Evolutionary conservation across 108 stramenopile genomes (phyloP).

Genomic region (Cyclotella atomus): DNA sequence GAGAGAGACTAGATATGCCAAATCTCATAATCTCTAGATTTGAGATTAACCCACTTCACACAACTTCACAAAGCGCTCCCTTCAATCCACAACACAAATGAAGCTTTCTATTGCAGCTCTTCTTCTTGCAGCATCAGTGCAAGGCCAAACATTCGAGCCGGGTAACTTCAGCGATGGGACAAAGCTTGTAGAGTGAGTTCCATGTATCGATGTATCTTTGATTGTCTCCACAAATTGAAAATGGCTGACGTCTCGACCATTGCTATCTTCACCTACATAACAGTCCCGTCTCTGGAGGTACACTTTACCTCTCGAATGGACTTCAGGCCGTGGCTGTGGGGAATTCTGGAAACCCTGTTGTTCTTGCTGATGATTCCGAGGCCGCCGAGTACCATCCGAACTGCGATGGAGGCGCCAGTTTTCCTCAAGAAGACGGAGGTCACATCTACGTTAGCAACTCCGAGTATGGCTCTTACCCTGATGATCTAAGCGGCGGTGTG

Average conservation of each 20-base stretch:
- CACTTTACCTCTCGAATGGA: constrained; percentile 14
- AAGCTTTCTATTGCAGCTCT: neutral
- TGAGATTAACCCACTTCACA: neutral
- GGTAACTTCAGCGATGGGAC: constrained; percentile 20
- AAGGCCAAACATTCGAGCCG: constrained; percentile 1
- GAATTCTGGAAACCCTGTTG: constrained; percentile 9
- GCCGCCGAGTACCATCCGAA: constrained; percentile 18
- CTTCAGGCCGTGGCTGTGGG: constrained; percentile 17
- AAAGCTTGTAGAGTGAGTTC: constrained; percentile 11
- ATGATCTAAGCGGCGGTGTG: constrained; percentile 22
- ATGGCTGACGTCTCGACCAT: no score
- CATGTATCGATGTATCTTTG: no score
- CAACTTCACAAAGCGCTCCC: neutral
- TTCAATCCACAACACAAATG: no score
- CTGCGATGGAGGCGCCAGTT: constrained; percentile 39
- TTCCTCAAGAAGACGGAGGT: constrained; percentile 30
- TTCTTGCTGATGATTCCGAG: constrained; percentile 12
- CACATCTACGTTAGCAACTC: constrained; percentile 43
- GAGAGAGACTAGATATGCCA: neutral
- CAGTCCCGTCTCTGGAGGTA: constrained; percentile 10
- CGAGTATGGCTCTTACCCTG: constrained; percentile 12
- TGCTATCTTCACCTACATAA: no score
- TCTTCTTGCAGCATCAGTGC: neutral
- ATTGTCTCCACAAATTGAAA: no score
- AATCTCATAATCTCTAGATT: neutral